Evolutionary conservation across 352 stramenopile genomes (phyloP), one percentile per base, ranked within the genome.

Genomic region (Phytophthora pluvialis): DNA sequence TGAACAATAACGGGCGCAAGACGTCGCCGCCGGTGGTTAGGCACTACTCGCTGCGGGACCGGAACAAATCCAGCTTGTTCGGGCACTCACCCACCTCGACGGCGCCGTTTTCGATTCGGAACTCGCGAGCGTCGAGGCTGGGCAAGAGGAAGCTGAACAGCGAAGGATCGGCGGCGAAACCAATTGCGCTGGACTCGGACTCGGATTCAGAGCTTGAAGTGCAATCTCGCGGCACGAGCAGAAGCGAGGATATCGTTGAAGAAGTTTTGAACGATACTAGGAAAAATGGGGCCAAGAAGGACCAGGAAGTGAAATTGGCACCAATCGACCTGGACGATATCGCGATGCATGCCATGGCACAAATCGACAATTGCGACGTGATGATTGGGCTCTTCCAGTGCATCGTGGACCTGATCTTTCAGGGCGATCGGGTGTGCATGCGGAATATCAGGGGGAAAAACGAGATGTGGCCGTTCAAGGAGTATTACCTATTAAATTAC

Each of bases 111-210:
- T 43, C 18, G 15, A 18, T 69, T 32, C 48, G 47, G 40, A 48
- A 39, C 6, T 13, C 18, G 11, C 25, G 40, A 16, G 9, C 25
- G 16, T 49, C 58, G 25, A 66, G 44, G 10, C 28, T 74, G 2
- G 66, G 52, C 13, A 77, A 78, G 43, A 40, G 68, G 3, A 73
- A 66, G 44, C 47, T 56, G 32, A 80, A 35, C 26, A 73, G 40
- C 8, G 64, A 75, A 49, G 70, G 67, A 25, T 77, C 76, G 7
- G 78, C 74, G n/a, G 56, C 67, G 15, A 70, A 84, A 33, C 78
- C 78, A 13, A 88, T 88, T 61, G 50, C 79, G 7, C 46, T 88
- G 43, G 78, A 85, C 31, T 78, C 77, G 7, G 78, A 85, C 43
- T 81, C 78, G 3, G 76, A 80, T 2, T 58, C 60, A 7, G 76